Percentiles rank a stretch among this genome's conserved stretches.
phyloP scores from a whole-genome alignment of 177 flowering plant genomes.

The Telopea speciosissima region DNA sequence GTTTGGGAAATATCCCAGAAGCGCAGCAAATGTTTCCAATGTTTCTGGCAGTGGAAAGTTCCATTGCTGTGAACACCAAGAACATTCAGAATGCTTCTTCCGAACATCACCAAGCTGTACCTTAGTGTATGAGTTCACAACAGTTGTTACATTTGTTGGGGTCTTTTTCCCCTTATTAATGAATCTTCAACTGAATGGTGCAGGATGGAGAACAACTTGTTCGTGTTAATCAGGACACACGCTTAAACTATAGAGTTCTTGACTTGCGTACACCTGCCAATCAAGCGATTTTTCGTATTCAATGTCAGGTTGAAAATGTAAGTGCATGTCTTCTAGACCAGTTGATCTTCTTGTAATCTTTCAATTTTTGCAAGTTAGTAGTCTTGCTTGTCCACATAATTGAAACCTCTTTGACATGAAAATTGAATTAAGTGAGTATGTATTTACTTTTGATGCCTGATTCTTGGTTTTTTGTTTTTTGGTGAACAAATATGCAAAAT shows the following conservation, averaged over 20 bases:
- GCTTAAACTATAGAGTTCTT: constrained; percentile 69
- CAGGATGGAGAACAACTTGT: constrained; percentile 77
- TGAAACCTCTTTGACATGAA: neutral
- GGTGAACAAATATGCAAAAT: neutral
- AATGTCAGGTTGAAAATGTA: constrained; percentile 67
- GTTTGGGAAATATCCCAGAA: too few species aligned
- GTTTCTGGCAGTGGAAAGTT: too few species aligned
- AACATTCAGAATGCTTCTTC: too few species aligned
- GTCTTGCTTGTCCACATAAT: neutral
- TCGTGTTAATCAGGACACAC: constrained; percentile 90
- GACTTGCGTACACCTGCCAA: constrained; percentile 88
- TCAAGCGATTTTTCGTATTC: constrained; percentile 81
- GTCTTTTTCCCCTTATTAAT: neutral
- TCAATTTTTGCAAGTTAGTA: too few species aligned
- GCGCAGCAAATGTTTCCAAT: too few species aligned
- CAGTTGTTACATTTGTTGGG: neutral
- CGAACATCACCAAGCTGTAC: neutral
- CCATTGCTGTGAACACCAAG: too few species aligned
- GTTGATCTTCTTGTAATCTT: too few species aligned
- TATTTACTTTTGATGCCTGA: neutral
- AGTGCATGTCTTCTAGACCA: constrained; percentile 13
- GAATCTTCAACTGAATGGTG: constrained; percentile 9
- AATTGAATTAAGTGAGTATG: neutral
- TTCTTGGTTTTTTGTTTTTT: too few species aligned
- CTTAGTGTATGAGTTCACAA: neutral